These are phyloP conservation scores for Sisymbrium altissimum DNA, from an alignment of 345 rosid species.

Conservation along the genomic window DNA sequence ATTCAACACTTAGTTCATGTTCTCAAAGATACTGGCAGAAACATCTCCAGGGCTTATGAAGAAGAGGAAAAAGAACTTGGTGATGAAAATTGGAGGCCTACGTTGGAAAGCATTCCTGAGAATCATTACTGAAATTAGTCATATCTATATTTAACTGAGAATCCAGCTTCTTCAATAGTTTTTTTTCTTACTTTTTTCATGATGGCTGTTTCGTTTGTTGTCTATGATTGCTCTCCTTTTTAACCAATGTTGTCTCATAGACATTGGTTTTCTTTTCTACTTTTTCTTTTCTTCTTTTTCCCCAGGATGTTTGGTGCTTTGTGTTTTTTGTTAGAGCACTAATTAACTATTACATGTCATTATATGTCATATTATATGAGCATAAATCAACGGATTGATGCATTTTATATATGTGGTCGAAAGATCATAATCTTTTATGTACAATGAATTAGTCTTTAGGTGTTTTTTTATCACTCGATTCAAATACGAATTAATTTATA, in stretches of 20 bases:
- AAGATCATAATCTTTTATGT: not conserved
- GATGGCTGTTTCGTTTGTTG: conserved; percentile 3
- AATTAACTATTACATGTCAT: not conserved
- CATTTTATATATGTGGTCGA: not conserved
- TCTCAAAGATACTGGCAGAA: conserved; percentile 41
- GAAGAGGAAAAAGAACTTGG: not conserved
- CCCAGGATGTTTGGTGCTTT: conserved; percentile 28
- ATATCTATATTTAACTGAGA: not conserved
- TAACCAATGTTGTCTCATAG: conserved; percentile 15
- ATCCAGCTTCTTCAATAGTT: not conserved
- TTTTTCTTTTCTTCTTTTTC: not conserved
- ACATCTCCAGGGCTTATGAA: not conserved
- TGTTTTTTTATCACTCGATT: not conserved
- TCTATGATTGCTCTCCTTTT: conserved; percentile 3
- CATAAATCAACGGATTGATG: not conserved
- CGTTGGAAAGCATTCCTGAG: conserved; percentile 65
- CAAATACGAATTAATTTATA: not conserved
- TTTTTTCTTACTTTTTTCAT: not conserved
- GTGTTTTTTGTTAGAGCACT: conserved; percentile 32
- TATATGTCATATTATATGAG: not conserved
- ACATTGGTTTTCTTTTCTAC: not conserved
- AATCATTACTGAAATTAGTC: conserved; percentile 23
- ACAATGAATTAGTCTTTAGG: not conserved
- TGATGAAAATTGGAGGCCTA: conserved; percentile 47
- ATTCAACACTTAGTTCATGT: conserved; percentile 45